These are phyloP conservation scores for Ogataea trehalophila DNA, from an alignment of 805 yeast genomes.

Conservation along the genomic window DNA sequence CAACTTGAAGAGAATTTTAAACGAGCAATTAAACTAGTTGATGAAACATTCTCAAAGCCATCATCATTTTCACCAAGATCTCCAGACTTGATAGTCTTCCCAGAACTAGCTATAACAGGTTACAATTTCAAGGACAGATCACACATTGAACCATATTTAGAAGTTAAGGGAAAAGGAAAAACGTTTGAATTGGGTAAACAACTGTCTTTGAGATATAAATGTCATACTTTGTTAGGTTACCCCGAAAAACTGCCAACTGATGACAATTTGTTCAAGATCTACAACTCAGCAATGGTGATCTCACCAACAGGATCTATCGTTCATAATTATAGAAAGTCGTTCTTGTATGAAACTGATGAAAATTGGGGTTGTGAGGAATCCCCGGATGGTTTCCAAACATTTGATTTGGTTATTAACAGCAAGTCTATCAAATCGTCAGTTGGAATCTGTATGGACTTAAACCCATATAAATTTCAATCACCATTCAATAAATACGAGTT, in stretches of 20 bases:
- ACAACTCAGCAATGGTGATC: constrained; percentile 69
- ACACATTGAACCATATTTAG: constrained; percentile 56
- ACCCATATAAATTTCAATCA: constrained; percentile 79
- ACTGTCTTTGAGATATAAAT: constrained; percentile 43
- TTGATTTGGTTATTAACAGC: constrained; percentile 37
- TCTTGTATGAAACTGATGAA: constrained; percentile 74
- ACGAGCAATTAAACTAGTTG: constrained; percentile 27
- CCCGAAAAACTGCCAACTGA: constrained; percentile 51
- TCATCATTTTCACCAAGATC: constrained; percentile 31
- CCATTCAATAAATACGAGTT: constrained; percentile 76
- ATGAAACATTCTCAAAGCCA: constrained; percentile 41
- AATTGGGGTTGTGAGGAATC: constrained; percentile 75
- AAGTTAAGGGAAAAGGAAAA: constrained; percentile 33
- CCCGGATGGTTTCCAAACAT: constrained; percentile 51
- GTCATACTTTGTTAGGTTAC: constrained; percentile 76
- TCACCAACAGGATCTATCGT: constrained; percentile 53
- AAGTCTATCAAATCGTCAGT: constrained; percentile 42
- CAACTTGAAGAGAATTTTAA: constrained; percentile 35
- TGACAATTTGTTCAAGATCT: constrained; percentile 31
- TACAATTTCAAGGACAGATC: constrained; percentile 54
- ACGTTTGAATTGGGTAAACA: constrained; percentile 53
- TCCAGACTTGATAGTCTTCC: constrained; percentile 70
- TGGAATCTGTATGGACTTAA: constrained; percentile 94
- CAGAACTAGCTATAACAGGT: constrained; percentile 83
- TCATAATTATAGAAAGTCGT: constrained; percentile 69